Percentiles rank a stretch among this genome's conserved stretches.
phyloP scores from a whole-genome alignment of 1,284 basidiomycete species.

The Cryptococcus maquisensis region DNA sequence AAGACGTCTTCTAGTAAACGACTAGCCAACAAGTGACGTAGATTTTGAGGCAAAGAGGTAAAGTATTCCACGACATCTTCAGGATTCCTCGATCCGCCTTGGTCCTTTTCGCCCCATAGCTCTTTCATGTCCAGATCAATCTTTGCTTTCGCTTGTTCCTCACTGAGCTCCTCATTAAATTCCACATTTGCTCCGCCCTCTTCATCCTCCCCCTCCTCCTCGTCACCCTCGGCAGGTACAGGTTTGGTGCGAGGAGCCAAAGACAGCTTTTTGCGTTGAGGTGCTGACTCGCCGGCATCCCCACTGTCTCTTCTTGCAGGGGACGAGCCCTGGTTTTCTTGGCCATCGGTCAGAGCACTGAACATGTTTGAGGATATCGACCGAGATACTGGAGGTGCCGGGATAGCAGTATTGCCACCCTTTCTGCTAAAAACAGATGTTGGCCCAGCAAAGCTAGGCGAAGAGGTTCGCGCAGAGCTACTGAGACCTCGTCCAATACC shows the following conservation, averaged over 20 bases:
- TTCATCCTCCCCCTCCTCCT: constrained; percentile 45
- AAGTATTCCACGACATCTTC: constrained; percentile 59
- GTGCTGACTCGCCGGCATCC: constrained; percentile 49
- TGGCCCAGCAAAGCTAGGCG: constrained; percentile 69
- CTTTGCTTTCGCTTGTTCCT: constrained; percentile 68
- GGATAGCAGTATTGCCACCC: constrained; percentile 55
- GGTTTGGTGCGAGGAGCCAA: constrained; percentile 61
- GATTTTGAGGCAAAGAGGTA: constrained; percentile 55
- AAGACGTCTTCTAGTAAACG: constrained; percentile 80
- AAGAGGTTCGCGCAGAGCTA: constrained; percentile 67
- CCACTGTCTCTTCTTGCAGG: constrained; percentile 34
- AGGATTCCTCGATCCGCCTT: constrained; percentile 44
- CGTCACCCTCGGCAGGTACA: constrained; percentile 44
- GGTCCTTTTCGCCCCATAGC: constrained; percentile 49
- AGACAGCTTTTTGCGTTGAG: constrained; percentile 70
- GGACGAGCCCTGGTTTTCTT: constrained; percentile 47
- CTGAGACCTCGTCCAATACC: constrained; percentile 70
- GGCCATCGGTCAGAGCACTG: constrained; percentile 63
- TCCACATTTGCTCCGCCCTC: constrained; percentile 56
- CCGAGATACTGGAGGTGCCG: constrained; percentile 63
- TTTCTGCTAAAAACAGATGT: constrained; percentile 64
- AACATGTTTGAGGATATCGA: constrained; percentile 86
- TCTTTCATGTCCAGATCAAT: constrained; percentile 58
- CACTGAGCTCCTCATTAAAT: constrained; percentile 60
- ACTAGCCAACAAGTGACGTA: constrained; percentile 62